Percentiles rank a stretch among this genome's conserved stretches.
These are phyloP conservation scores for Thecamonas trahens DNA, from an alignment of 78 protist genomes.

Conservation along the genomic window DNA sequence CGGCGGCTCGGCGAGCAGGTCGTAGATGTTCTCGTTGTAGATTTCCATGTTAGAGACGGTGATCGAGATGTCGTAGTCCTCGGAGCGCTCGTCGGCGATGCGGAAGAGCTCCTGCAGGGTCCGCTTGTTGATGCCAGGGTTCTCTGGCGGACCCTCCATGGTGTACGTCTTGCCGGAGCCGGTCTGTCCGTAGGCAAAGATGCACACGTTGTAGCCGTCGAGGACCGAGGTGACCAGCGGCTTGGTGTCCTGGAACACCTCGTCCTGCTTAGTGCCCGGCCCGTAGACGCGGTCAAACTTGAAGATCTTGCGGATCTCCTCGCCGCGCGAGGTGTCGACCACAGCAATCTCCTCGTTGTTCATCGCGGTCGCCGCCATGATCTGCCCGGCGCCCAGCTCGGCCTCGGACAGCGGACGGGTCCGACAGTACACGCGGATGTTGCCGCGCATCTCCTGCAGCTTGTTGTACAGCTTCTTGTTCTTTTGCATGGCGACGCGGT, in stretches of 20 bases:
- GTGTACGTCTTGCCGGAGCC: slow-evolving; percentile 46
- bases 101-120: not conserved
- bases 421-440: slow-evolving; percentile 23
- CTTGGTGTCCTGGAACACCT: not conserved
- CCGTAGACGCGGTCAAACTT: not conserved
- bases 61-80: not conserved
- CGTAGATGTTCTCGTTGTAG: slow-evolving; percentile 9
- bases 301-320: not conserved
- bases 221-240: not conserved
- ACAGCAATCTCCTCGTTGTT: not conserved
- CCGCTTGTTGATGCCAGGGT: too few species aligned
- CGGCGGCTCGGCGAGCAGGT: slow-evolving; percentile 9
- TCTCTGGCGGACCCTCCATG: not conserved
- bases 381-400: not conserved
- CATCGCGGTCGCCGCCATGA: not conserved
- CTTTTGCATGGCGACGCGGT: not conserved
- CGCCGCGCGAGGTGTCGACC: not conserved
- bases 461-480: not conserved
- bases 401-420: slow-evolving; percentile 6
- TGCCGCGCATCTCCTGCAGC: slow-evolving; percentile 12
- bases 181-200: slow-evolving; percentile 59
- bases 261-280: slow-evolving; percentile 12
- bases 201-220: slow-evolving; percentile 41
- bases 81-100: not conserved
- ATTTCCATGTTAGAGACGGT: slow-evolving; percentile 11